These are phyloP conservation scores for Neoscytalidium dimidiatum DNA, from an alignment of 2,329 filamentous ascomycete genomes.

Conservation along the genomic window DNA sequence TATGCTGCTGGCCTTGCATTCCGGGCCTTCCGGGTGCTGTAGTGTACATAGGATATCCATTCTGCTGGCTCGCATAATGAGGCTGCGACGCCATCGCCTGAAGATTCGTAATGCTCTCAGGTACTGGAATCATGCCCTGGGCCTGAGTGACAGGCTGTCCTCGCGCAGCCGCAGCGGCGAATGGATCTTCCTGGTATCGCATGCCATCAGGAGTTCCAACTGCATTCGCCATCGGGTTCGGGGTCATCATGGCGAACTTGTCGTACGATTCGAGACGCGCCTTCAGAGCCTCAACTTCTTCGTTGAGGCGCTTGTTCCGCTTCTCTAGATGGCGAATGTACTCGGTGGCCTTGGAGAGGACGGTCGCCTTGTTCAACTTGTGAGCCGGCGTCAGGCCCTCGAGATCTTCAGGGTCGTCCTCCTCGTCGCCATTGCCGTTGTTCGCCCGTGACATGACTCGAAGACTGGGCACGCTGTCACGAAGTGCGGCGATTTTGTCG, in stretches of 20 bases:
- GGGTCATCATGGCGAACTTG: constrained; percentile 68
- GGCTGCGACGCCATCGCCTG: constrained; percentile 33
- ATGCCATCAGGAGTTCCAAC: constrained; percentile 37
- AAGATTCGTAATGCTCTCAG: constrained; percentile 43
- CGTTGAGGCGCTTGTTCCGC: constrained; percentile 76
- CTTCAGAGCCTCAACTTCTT: constrained; percentile 81
- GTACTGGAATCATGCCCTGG: constrained; percentile 45
- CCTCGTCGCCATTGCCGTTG: constrained; percentile 64
- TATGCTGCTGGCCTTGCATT: constrained; percentile 27
- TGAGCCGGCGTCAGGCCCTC: constrained; percentile 72
- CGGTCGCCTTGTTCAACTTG: constrained; percentile 97
- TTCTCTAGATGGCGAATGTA: constrained; percentile 95
- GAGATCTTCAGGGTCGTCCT: constrained; percentile 79
- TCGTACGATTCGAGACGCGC: constrained; percentile 65
- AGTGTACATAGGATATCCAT: constrained; percentile 35
- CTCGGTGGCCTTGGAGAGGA: constrained; percentile 92
- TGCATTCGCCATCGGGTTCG: constrained; percentile 35
- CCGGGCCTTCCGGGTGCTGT: constrained; percentile 27
- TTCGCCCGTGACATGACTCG: constrained; percentile 70
- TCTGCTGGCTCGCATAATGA: constrained; percentile 35
- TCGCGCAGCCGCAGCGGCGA: constrained; percentile 27
- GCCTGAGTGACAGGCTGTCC: constrained; percentile 23
- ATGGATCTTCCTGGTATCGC: constrained; percentile 41
- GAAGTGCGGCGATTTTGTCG: constrained; percentile 90
- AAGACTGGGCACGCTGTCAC: constrained; percentile 89